These are phyloP conservation scores for Picea sitchensis DNA, from an alignment of 75 land plant species.

Conservation along the genomic window DNA sequence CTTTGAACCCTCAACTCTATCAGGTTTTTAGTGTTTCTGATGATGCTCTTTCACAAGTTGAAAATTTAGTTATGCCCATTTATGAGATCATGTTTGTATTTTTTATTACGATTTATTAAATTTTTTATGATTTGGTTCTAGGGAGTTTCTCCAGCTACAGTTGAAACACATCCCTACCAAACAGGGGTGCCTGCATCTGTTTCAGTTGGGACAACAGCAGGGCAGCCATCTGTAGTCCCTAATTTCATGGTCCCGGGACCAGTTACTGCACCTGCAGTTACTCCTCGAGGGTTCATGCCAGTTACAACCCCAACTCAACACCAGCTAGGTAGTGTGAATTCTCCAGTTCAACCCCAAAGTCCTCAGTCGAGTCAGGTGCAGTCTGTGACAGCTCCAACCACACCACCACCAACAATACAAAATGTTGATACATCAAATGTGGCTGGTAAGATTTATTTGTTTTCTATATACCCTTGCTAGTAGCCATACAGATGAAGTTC, in stretches of 20 bases:
- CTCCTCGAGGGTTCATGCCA: slow-evolving; percentile 66
- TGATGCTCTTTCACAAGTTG: background rate
- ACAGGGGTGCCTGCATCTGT: slow-evolving; percentile 16
- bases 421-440: slow-evolving; percentile 91
- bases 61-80: background rate
- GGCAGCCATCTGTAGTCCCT: slow-evolving; percentile 11
- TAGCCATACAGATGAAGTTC: background rate
- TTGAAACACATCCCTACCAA: slow-evolving; percentile 23
- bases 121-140: background rate
- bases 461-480: background rate
- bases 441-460: slow-evolving; percentile 48
- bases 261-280: slow-evolving; percentile 35
- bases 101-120: background rate
- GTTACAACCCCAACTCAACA: slow-evolving; percentile 32
- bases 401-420: slow-evolving; percentile 84
- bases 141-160: slow-evolving; percentile 2
- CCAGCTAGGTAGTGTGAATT: slow-evolving; percentile 32
- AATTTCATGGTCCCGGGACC: slow-evolving; percentile 18
- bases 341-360: slow-evolving; percentile 46
- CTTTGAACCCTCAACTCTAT: slow-evolving; percentile 63
- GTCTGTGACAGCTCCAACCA: slow-evolving; percentile 40
- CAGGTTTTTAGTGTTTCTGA: slow-evolving; percentile 31
- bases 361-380: slow-evolving; percentile 32
- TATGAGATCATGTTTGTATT: too few species aligned
- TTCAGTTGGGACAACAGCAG: background rate